Base-by-base conservation (phyloP, 495 filamentous ascomycete species). In the Penicillium canescens region DNA sequence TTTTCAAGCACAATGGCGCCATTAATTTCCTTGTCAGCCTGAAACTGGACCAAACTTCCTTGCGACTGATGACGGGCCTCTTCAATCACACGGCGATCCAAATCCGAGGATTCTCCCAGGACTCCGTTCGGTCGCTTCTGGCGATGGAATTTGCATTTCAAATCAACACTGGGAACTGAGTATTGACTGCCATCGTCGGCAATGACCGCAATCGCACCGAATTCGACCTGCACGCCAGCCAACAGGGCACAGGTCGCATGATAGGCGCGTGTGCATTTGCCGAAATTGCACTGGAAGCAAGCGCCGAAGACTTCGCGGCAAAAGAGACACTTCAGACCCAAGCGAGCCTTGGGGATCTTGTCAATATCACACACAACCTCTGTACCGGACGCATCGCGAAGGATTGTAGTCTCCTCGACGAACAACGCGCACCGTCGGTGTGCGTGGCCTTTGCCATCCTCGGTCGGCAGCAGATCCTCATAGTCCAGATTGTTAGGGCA, bases 221-320 rank as follows among this genome's bases (percentile, higher is more conserved):
- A 82, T 63, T 99, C 93, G 38, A 96, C 87, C 58, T 92, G 83
- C 8, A 98, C 92, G 36, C 95, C 94, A 38, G 93, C 94, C 13
- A 92, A 82, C 20, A 89, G 86, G 3, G 94, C 93, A 63, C 94
- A 99, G 12, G 91, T 98, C 2, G 92, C 91, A 69, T 99, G 94
- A 67, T 96, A 99, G 3, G 95, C 86, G 54, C 93, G 79, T 21
- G 88, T 88, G 67, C 94, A 99, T 69, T 96, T 98, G 77, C 91
- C 94, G 52, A 87, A 86, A 6, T 91, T 94, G 74, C 94, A 99
- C 69, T 99, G 94, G 76, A 99, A 96, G 71, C 92, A 96, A 13
- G 92, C 89, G 24, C 94, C 94, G 54, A 87, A 91, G 65, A 91
- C 94, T 42, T 90, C 93, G 34, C 91, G 89, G 65, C 94, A 99